These are phyloP conservation scores for Ophiostoma himal-ulmi DNA, from an alignment of 2,329 filamentous ascomycete genomes.

Conservation along the genomic window DNA sequence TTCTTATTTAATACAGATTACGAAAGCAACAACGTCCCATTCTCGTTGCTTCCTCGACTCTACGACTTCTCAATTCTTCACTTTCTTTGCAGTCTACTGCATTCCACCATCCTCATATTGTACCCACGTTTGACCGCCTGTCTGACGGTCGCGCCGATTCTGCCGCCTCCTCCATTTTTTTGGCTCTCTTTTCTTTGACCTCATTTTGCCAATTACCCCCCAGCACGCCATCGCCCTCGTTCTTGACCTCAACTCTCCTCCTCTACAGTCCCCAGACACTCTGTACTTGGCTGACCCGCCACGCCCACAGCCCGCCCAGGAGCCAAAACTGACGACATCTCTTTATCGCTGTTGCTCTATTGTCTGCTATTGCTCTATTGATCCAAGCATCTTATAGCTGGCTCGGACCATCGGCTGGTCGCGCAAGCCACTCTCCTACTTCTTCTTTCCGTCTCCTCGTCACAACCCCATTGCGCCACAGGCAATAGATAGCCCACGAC, in stretches of 20 bases:
- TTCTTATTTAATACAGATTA: neutral
- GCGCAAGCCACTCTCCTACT: neutral
- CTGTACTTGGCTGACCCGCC: constrained; percentile 2
- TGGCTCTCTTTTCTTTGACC: constrained; percentile 1
- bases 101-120: neutral
- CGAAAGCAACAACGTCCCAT: constrained; percentile 2
- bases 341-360: neutral
- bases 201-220: constrained; percentile 12
- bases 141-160: constrained; percentile 12
- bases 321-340: constrained; percentile 23
- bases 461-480: constrained; percentile 3
- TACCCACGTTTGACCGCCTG: constrained; percentile 6
- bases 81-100: neutral
- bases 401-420: constrained; percentile 10
- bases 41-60: neutral
- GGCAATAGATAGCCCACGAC: neutral
- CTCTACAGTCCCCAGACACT: neutral
- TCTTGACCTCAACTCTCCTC: constrained; percentile 21
- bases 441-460: neutral
- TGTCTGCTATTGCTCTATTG: neutral
- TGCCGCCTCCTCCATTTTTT: constrained; percentile 15
- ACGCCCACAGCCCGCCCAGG: constrained; percentile 14
- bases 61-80: neutral
- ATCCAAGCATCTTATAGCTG: neutral
- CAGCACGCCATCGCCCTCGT: constrained; percentile 26